Evolutionary conservation across 257 asterid genomes (phyloP).

Genomic region (Rubia yunnanensis): DNA sequence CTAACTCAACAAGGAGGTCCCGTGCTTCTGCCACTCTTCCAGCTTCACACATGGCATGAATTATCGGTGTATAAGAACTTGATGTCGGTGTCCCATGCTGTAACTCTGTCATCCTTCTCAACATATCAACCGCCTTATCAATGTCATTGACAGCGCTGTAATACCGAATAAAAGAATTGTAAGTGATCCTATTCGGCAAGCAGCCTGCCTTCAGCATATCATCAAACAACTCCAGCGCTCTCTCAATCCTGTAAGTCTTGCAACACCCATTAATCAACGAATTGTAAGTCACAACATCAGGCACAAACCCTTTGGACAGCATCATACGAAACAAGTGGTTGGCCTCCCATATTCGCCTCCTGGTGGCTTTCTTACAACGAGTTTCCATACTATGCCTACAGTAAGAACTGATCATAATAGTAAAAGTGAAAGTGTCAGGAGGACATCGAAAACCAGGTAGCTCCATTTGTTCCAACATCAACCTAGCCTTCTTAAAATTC

Average conservation of each 20-base stretch:
- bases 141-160: slow-evolving; percentile 75
- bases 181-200: slow-evolving; percentile 66
- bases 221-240: slow-evolving; percentile 81
- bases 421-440: slow-evolving; percentile 67
- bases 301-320: slow-evolving; percentile 74
- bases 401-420: slow-evolving; percentile 68
- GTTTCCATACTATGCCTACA: slow-evolving; percentile 69
- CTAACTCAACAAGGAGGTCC: slow-evolving; percentile 57
- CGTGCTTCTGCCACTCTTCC: slow-evolving; percentile 66
- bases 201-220: slow-evolving; percentile 69
- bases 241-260: slow-evolving; percentile 70
- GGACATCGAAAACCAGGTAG: slow-evolving; percentile 82
- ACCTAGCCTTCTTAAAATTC: slow-evolving; percentile 68
- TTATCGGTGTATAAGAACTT: slow-evolving; percentile 69
- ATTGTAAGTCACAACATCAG: slow-evolving; percentile 95
- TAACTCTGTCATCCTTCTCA: slow-evolving; percentile 62
- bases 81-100: slow-evolving; percentile 55
- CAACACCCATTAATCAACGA: slow-evolving; percentile 90
- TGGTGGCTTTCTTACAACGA: slow-evolving; percentile 67
- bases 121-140: slow-evolving; percentile 72
- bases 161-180: slow-evolving; percentile 75
- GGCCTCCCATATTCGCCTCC: slow-evolving; percentile 89
- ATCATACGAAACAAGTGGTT: slow-evolving; percentile 78
- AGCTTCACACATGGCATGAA: slow-evolving; percentile 72
- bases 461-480: slow-evolving; percentile 75